These are phyloP conservation scores for Puccinia coronata DNA, from an alignment of 1,284 basidiomycete species.

Conservation along the genomic window DNA sequence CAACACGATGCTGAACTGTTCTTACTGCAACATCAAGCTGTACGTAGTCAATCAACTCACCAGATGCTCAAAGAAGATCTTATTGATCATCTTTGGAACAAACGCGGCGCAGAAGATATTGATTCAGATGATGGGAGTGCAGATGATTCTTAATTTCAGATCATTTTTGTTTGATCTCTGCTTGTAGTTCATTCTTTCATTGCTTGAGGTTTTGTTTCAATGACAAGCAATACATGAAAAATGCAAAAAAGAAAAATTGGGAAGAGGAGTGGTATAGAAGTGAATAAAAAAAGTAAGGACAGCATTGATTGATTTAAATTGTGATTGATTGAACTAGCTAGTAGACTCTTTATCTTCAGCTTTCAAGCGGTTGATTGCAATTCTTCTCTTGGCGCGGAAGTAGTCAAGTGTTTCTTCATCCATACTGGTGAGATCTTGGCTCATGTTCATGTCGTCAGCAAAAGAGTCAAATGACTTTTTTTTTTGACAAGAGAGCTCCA, in stretches of 20 bases:
- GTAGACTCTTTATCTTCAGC: not conserved
- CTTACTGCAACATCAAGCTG: not conserved
- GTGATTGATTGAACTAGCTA: not conserved
- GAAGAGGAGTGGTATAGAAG: too few species aligned
- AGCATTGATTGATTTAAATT: too few species aligned
- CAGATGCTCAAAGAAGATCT: slow-evolving; percentile 6
- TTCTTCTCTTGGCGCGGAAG: slow-evolving; percentile 8
- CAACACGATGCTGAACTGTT: not conserved
- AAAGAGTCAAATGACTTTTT: not conserved
- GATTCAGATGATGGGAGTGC: not conserved
- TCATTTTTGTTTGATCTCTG: not conserved
- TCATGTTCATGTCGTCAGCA: not conserved
- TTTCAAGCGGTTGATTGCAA: not conserved
- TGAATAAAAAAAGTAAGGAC: too few species aligned
- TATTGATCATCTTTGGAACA: slow-evolving; percentile 20
- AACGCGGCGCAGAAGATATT: not conserved
- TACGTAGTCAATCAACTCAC: not conserved
- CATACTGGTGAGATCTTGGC: not conserved
- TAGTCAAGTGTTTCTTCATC: not conserved
- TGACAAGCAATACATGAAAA: too few species aligned
- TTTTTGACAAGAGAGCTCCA: not conserved
- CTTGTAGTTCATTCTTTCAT: too few species aligned
- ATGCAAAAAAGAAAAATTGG: too few species aligned
- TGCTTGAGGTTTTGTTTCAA: too few species aligned
- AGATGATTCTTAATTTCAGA: not conserved